Conservation (phyloP, 2,329 filamentous ascomycete species). For the Arthrobotrys pseudoclavata region DNA sequence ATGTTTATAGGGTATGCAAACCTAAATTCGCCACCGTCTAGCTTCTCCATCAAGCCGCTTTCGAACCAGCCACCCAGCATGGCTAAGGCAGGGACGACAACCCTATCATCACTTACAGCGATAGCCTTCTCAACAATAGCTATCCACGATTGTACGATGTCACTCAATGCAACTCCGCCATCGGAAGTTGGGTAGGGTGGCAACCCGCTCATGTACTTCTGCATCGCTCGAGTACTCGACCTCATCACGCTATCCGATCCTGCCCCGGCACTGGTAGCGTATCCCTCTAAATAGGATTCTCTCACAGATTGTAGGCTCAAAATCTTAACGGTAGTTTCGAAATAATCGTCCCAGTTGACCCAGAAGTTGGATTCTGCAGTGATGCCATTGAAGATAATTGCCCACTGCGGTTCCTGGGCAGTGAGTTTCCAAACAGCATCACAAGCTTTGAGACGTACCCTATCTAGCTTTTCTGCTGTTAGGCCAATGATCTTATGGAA, state of each 20-base stretch:
- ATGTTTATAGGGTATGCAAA: constrained; percentile 20
- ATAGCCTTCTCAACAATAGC: constrained; percentile 60
- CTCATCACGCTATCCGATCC: constrained; percentile 82
- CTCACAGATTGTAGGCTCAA: constrained; percentile 66
- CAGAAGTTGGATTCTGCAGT: constrained; percentile 52
- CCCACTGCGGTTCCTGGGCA: constrained; percentile 60
- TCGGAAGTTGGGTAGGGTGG: constrained; percentile 62
- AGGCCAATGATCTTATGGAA: constrained; percentile 72
- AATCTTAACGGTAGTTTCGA: constrained; percentile 71
- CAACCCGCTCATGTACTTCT: constrained; percentile 68
- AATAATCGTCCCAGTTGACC: constrained; percentile 72
- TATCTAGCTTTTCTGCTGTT: constrained; percentile 89
- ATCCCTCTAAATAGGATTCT: constrained; percentile 74
- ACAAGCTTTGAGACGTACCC: constrained; percentile 79
- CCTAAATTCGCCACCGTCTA: constrained; percentile 61
- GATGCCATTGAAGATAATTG: constrained; percentile 58
- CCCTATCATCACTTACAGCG: constrained; percentile 73
- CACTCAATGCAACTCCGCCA: constrained; percentile 67
- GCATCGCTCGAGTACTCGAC: constrained; percentile 76
- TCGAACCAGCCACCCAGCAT: constrained; percentile 70
- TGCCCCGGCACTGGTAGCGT: constrained; percentile 80
- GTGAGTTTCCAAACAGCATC: constrained; percentile 69
- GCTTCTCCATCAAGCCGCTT: constrained; percentile 69
- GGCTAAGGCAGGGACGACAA: constrained; percentile 77
- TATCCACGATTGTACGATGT: constrained; percentile 65